Percentiles rank a stretch among this genome's conserved stretches.
Evolutionary conservation across 2,329 filamentous ascomycete species (phyloP).

Genomic region (Remersonia thermophila): DNA sequence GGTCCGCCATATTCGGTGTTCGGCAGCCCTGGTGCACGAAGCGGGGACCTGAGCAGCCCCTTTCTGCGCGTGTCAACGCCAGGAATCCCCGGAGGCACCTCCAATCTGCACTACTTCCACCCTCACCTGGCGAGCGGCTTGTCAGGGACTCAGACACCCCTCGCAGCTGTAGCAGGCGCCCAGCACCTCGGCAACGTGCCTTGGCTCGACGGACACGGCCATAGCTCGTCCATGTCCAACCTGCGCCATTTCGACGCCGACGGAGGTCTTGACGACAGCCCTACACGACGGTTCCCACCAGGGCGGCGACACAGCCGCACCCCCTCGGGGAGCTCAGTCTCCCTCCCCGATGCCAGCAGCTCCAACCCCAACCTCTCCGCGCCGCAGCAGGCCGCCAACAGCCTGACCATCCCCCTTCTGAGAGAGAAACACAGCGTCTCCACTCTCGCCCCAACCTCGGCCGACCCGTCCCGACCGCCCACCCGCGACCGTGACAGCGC

Average conservation of each 20-base stretch:
- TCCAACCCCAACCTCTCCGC: constrained; percentile 1
- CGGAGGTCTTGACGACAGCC: constrained; percentile 1
- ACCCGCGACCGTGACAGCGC: constrained; percentile 34
- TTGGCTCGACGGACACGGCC: constrained; percentile 28
- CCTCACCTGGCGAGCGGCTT: constrained; percentile 59
- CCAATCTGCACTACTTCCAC: constrained; percentile 73
- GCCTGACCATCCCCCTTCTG: constrained; percentile 21
- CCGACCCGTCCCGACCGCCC: constrained; percentile 39
- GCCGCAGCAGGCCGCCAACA: background rate
- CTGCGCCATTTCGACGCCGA: constrained; percentile 8
- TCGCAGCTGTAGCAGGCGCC: constrained; percentile 67
- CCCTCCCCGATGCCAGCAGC: constrained; percentile 17
- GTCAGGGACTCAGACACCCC: constrained; percentile 65
- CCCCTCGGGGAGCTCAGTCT: constrained; percentile 22
- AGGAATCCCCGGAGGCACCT: constrained; percentile 57
- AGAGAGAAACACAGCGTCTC: constrained; percentile 51
- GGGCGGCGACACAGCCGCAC: constrained; percentile 18
- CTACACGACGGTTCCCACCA: background rate
- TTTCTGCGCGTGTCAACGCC: constrained; percentile 50
- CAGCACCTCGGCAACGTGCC: constrained; percentile 38
- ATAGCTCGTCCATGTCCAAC: constrained; percentile 16
- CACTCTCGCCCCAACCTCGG: constrained; percentile 44
- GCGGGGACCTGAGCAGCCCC: constrained; percentile 37
- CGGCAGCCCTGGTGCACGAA: constrained; percentile 18
- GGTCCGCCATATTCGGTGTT: constrained; percentile 28